Conservation (phyloP, 306 rosid species). For the Gastrolobium villosum region DNA sequence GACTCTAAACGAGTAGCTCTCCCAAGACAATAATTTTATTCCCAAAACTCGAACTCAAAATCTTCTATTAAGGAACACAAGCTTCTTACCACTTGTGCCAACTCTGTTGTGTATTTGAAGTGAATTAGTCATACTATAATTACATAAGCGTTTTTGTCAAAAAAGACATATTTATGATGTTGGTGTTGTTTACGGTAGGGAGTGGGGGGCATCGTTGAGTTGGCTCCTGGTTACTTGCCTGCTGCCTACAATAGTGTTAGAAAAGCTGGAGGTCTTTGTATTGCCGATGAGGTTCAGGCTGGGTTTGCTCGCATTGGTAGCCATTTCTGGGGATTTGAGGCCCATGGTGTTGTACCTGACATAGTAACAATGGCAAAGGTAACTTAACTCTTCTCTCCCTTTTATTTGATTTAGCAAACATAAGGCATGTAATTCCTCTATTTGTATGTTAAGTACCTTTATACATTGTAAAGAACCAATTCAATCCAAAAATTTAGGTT, state of each 20-base stretch:
- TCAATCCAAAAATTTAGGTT: too few relatives aligned
- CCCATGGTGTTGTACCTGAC: slow-evolving; percentile 94
- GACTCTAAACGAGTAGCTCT: too few relatives aligned
- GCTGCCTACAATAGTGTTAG: slow-evolving; percentile 64
- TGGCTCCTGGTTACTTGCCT: slow-evolving; percentile 94
- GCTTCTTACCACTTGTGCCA: too few relatives aligned
- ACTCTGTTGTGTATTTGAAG: neutral
- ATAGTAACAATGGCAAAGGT: slow-evolving; percentile 98
- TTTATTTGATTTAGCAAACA: slow-evolving; percentile 4
- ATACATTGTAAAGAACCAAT: too few relatives aligned
- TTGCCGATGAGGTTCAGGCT: slow-evolving; percentile 92
- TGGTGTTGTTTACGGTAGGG: slow-evolving; percentile 63
- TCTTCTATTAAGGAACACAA: too few relatives aligned
- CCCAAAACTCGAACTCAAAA: too few relatives aligned
- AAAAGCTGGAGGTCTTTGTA: slow-evolving; percentile 93
- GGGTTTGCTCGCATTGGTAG: slow-evolving; percentile 95
- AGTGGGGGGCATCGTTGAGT: slow-evolving; percentile 88
- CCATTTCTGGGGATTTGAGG: slow-evolving; percentile 95
- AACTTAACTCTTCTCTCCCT: slow-evolving; percentile 35
- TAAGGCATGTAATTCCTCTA: neutral
- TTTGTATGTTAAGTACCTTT: neutral
- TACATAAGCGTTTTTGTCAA: neutral
- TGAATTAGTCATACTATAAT: neutral
- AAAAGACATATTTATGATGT: neutral
- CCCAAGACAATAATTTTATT: too few relatives aligned